A percentile compares a stretch with the other conserved stretches of the same genome.
Conservation (phyloP, 169 alveolate genomes). For the Plasmodium inui region DNA sequence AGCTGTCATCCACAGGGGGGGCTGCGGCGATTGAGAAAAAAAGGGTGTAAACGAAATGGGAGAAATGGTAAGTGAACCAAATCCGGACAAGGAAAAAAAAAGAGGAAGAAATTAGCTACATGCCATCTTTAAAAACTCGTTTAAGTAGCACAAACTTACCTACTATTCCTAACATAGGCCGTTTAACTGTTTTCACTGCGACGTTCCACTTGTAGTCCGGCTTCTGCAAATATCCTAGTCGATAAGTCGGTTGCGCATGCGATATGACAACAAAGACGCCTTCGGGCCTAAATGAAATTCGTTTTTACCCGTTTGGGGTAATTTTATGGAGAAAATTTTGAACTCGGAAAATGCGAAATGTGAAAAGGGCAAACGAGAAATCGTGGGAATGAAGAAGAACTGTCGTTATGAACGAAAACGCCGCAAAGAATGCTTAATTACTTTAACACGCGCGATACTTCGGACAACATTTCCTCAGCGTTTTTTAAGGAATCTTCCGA, state of each 20-base stretch:
- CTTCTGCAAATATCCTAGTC: constrained; percentile 72
- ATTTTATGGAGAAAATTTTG: neutral
- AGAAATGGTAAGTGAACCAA: neutral
- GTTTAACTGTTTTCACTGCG: constrained; percentile 58
- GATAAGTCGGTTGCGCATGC: constrained; percentile 74
- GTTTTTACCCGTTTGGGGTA: neutral
- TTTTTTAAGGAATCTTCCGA: constrained; percentile 68
- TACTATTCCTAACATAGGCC: constrained; percentile 73
- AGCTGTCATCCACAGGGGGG: constrained; percentile 69
- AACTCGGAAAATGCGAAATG: neutral
- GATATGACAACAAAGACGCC: constrained; percentile 66
- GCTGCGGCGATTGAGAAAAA: constrained; percentile 18
- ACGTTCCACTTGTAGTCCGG: constrained; percentile 62
- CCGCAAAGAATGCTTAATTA: neutral
- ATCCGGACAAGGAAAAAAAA: constrained; percentile 16
- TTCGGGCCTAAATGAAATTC: constrained; percentile 20
- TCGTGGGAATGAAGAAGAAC: neutral
- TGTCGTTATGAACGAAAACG: neutral
- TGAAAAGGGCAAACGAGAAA: neutral
- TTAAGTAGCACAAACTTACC: constrained; percentile 19
- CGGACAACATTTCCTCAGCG: constrained; percentile 67
- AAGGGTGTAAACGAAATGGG: neutral
- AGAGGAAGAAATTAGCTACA: neutral
- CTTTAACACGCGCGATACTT: constrained; percentile 69
- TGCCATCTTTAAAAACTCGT: neutral